Base-by-base conservation (phyloP, 345 rosid species). In the Citropsis articulata region DNA sequence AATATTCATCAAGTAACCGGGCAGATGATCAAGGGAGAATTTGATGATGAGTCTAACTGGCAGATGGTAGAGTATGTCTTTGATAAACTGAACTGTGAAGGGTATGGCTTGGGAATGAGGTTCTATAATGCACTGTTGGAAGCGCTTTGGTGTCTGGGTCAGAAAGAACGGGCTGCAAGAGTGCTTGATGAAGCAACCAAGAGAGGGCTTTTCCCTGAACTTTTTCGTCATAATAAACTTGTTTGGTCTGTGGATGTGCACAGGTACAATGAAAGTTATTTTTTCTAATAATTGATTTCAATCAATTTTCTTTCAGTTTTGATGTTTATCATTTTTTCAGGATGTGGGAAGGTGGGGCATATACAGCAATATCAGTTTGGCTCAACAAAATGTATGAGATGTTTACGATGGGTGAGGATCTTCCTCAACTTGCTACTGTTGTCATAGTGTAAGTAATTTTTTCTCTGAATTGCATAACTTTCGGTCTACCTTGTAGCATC, bases 121-220 rank as follows among this genome's bases (percentile, higher is more conserved):
- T 93, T 95, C 84, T 92, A 93, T 82, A 95, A 92, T 79, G 88
- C 98, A 19, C 92, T 95, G 83, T 65, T 93, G 67, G 99, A 95
- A 84, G 95, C 98, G 61, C 95, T 92, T 75, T 95, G 99, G 99
- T 92, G 97, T 95, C 82, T 95, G 48, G 95, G 93, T 78, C 98
- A 91, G 87, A 92, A 82, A 86, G 92, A 90, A 84, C 90, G 99
- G 48, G 96, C 97, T 63, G 93, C 91, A 73, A 92, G 90, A 84
- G 94, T 94, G 81, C 92, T 96, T 38, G 80, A 76, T 56, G 98
- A 93, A 81, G 97, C 97, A 74, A 88, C 89, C 67, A 92, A 90
- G 79, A 87, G 97, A 78, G 97, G 97, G 55, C 90, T 91, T 72
- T 95, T 92, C 82, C 98, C 99, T 31, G 98, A 93, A 90, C 88